These are phyloP conservation scores for Cochlearia excelsa DNA, from an alignment of 345 rosid genomes.

Conservation along the genomic window DNA sequence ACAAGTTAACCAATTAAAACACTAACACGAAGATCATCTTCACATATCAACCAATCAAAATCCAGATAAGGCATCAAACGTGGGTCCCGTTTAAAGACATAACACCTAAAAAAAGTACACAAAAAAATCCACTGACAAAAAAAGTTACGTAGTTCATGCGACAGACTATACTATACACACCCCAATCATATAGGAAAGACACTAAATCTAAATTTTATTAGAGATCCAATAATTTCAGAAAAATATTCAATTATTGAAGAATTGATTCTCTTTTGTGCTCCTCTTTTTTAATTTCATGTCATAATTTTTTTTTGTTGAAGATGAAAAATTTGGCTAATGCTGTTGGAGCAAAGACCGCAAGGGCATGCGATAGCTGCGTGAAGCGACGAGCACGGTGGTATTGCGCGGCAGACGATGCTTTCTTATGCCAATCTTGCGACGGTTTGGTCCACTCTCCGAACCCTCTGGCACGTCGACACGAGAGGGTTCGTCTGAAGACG, in stretches of 20 bases:
- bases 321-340: conserved; percentile 57
- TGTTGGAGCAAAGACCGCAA: conserved; percentile 73
- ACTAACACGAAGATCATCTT: conserved; percentile 43
- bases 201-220: neutral
- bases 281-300: neutral
- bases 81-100: conserved; percentile 35
- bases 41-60: conserved; percentile 48
- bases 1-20: conserved; percentile 50
- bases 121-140: conserved; percentile 21
- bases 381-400: conserved; percentile 83
- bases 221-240: conserved; percentile 8
- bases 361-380: conserved; percentile 85
- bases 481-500: conserved; percentile 66
- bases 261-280: too few relatives aligned
- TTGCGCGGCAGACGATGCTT: conserved; percentile 95
- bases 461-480: conserved; percentile 75
- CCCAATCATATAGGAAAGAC: neutral
- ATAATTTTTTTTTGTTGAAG: neutral
- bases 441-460: conserved; percentile 83
- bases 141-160: conserved; percentile 35
- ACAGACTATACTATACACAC: conserved; percentile 20
- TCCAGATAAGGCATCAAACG: conserved; percentile 59
- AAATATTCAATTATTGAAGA: conserved; percentile 20
- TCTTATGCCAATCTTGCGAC: conserved; percentile 89
- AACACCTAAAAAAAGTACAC: conserved; percentile 39